Conservation (phyloP, 1,139 yeast species). For the Magnusiomyces ingens region DNA sequence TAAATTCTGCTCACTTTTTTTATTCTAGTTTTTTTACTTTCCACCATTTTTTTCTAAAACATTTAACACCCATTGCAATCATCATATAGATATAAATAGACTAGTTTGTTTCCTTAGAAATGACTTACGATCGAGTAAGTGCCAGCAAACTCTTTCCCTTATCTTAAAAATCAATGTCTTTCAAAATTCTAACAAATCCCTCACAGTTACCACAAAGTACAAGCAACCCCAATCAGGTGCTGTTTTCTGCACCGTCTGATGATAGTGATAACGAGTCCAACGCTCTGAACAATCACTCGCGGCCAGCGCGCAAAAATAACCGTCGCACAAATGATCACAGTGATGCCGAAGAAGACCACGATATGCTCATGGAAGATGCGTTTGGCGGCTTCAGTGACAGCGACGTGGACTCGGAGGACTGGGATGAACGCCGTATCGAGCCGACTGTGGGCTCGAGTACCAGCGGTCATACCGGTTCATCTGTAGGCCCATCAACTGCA, state of each 20-base stretch:
- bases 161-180: not conserved
- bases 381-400: slow-evolving; percentile 20
- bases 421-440: slow-evolving; percentile 23
- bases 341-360: slow-evolving; percentile 13
- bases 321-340: not conserved
- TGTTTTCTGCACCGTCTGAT: not conserved
- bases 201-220: not conserved
- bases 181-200: not conserved
- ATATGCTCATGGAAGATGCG: slow-evolving; percentile 22
- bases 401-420: slow-evolving; percentile 19
- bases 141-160: not conserved
- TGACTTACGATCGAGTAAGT: too few relatives aligned
- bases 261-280: not conserved
- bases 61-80: too few relatives aligned
- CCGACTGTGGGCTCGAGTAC: slow-evolving; percentile 10
- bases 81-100: too few relatives aligned
- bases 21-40: too few relatives aligned
- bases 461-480: slow-evolving; percentile 5
- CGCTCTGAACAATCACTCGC: not conserved
- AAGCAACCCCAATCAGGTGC: not conserved
- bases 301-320: not conserved
- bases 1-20: too few relatives aligned
- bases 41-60: too few relatives aligned
- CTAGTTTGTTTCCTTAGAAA: too few relatives aligned
- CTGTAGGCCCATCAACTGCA: slow-evolving; percentile 6